phyloP scores from a whole-genome alignment of 2,329 filamentous ascomycete genomes.

The Apiospora marii region DNA sequence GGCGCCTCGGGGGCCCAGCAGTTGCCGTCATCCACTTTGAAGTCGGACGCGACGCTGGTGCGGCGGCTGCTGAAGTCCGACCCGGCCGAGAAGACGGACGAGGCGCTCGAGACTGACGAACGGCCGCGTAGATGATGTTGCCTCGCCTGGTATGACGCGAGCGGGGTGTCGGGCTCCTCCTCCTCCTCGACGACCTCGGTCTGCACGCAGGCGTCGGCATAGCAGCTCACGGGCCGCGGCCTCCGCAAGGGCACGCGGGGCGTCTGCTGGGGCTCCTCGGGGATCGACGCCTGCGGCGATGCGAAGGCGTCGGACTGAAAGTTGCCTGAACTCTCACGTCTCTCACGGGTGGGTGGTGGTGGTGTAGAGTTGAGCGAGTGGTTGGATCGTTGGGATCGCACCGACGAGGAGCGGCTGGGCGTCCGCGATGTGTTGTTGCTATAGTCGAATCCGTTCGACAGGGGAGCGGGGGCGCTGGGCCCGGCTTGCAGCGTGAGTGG shows the following conservation, averaged over 20 bases:
- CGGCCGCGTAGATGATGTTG: conserved; percentile 26
- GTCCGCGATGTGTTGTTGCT: conserved; percentile 10
- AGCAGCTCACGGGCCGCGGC: conserved; percentile 29
- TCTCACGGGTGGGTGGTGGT: background rate
- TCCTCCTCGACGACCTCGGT: conserved; percentile 33
- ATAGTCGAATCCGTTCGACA: background rate
- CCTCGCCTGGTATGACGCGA: background rate
- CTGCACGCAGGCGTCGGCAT: conserved; percentile 40
- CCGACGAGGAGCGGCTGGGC: conserved; percentile 16
- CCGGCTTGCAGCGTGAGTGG: conserved; percentile 22
- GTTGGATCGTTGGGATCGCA: conserved; percentile 5
- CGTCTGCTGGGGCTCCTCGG: background rate
- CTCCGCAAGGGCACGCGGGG: background rate
- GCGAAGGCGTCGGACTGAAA: background rate
- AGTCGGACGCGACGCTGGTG: conserved; percentile 34
- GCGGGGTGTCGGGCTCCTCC: conserved; percentile 11
- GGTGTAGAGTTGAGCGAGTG: conserved; percentile 19
- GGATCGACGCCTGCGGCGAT: background rate
- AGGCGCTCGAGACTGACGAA: conserved; percentile 29
- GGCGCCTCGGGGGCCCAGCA: background rate
- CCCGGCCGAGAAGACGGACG: conserved; percentile 31
- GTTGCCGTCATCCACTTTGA: conserved; percentile 9
- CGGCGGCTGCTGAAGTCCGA: conserved; percentile 34
- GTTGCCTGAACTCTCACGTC: conserved; percentile 18
- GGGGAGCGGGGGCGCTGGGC: conserved; percentile 11